Evolutionary conservation across 2,329 filamentous ascomycete species (phyloP).

Genomic region (Plenodomus tracheiphilus): DNA sequence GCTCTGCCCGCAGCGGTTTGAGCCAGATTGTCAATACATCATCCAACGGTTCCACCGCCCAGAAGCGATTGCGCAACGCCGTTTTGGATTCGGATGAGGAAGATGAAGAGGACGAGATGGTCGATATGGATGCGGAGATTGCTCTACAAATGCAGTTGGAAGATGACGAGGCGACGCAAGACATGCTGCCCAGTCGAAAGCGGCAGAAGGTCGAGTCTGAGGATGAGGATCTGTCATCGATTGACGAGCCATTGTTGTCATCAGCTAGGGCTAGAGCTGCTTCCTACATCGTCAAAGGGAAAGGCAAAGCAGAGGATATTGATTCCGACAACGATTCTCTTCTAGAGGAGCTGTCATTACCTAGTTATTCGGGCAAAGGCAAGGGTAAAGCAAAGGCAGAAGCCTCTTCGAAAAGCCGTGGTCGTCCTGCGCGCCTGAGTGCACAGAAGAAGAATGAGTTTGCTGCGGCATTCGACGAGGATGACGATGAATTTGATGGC

Average conservation of each 20-base stretch:
- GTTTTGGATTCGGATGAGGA: constrained; percentile 36
- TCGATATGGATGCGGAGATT: constrained; percentile 56
- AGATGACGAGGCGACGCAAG: constrained; percentile 51
- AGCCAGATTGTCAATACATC: constrained; percentile 19
- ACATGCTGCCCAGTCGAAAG: constrained; percentile 25
- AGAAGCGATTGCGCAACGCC: constrained; percentile 26
- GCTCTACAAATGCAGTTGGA: constrained; percentile 62
- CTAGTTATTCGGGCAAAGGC: constrained; percentile 18
- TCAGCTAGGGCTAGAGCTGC: constrained; percentile 7
- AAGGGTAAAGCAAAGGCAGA: constrained; percentile 30
- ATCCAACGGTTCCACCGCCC: constrained; percentile 20
- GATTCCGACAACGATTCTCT: constrained; percentile 12
- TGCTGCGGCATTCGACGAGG: neutral
- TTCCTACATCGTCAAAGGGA: constrained; percentile 23
- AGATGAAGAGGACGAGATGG: constrained; percentile 34
- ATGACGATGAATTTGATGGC: constrained; percentile 26
- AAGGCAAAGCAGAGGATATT: constrained; percentile 17
- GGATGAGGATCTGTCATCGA: constrained; percentile 37
- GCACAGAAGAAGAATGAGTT: constrained; percentile 18
- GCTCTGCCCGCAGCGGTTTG: constrained; percentile 26
- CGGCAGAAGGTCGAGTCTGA: constrained; percentile 39
- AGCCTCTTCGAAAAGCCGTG: constrained; percentile 13
- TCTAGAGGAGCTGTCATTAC: constrained; percentile 4
- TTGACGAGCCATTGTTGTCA: constrained; percentile 11
- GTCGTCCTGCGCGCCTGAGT: constrained; percentile 25